Base-by-base conservation (phyloP, 352 stramenopile genomes). In the Phytophthora palmivora region DNA sequence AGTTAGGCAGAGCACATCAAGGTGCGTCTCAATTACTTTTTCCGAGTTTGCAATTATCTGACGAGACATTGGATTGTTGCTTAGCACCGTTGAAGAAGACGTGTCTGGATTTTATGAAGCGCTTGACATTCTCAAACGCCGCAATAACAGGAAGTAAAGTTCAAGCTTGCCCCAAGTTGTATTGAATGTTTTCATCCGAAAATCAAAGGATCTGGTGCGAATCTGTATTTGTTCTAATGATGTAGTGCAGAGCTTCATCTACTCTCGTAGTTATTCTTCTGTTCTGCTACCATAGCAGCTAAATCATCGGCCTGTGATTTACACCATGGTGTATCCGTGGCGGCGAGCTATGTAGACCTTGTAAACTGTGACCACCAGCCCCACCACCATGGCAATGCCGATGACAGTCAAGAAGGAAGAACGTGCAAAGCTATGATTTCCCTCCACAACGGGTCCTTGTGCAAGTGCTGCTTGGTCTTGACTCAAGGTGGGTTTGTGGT, bases 31-130 rank as follows among this genome's bases (percentile, higher is more conserved):
- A 28, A 7, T 58, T 10, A n/a, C n/a, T 14, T 53, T 11, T 41
- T 36, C 24, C 24, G 7, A 15, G n/a, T 22, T 60, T 21, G 21
- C 1, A 21, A 11, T 39, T 39, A n/a, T 33, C 7, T 18, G 0
- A 47, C 28, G 26, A 18, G 12, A 32, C 4, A 6, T 32, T 41
- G 19, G 32, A 10, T 43, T 54, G 2, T 28, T 15, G 9, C 7
- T 46, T 3, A 84, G 75, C 45, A 82, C 78, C 6, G 82, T 92
- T 9, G 81, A 92, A 22, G 81, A 91, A 38, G 82, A 92, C 26
- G 80, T 92, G 1, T 87, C 82, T 4, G 82, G 78, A 2, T 92
- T 92, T 52, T 92, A 92, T 44, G 80, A 90, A 67, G 84, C 84
- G 3, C 63, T 92, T 7, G 83, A 90, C 45, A 84, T 92, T 22